A percentile compares a stretch with the other conserved stretches of the same genome.
phyloP scores from a whole-genome alignment of 805 yeast genomes.

The Nakazawaea ishiwadae region DNA sequence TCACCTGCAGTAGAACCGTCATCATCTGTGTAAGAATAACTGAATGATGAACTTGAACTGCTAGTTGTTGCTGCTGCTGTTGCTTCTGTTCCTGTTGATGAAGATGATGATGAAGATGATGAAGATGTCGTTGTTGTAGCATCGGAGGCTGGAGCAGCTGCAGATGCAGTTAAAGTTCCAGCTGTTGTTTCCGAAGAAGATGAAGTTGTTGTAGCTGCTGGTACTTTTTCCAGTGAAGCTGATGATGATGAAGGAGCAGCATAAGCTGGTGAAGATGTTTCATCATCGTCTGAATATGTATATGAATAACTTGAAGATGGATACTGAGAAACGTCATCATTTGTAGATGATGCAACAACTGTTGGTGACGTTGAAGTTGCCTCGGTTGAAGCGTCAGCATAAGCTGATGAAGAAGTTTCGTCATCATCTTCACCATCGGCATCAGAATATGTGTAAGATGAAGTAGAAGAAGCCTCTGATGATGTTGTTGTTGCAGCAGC shows the following conservation, averaged over 20 bases:
- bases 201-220: slow-evolving; percentile 1
- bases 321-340: background rate
- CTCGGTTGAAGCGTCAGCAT: background rate
- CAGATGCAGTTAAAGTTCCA: background rate
- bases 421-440: background rate
- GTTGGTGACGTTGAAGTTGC: background rate
- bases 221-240: slow-evolving; percentile 1
- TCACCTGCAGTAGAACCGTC: slow-evolving; percentile 1
- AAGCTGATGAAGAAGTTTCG: background rate
- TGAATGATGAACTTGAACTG: background rate
- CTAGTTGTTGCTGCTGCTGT: no score
- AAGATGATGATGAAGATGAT: slow-evolving; percentile 4
- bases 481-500: background rate
- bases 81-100: no score
- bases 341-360: background rate
- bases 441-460: slow-evolving; percentile 6
- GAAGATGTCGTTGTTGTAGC: background rate
- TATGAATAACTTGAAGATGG: background rate
- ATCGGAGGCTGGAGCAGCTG: slow-evolving; percentile 3
- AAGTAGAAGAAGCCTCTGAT: background rate
- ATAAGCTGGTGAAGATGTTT: background rate
- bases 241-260: slow-evolving; percentile 2
- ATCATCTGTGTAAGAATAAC: background rate
- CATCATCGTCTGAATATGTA: background rate
- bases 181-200: background rate